Evolutionary conservation across 108 stramenopile species (phyloP).

Genomic region (Aurantiochytrium sp.): DNA sequence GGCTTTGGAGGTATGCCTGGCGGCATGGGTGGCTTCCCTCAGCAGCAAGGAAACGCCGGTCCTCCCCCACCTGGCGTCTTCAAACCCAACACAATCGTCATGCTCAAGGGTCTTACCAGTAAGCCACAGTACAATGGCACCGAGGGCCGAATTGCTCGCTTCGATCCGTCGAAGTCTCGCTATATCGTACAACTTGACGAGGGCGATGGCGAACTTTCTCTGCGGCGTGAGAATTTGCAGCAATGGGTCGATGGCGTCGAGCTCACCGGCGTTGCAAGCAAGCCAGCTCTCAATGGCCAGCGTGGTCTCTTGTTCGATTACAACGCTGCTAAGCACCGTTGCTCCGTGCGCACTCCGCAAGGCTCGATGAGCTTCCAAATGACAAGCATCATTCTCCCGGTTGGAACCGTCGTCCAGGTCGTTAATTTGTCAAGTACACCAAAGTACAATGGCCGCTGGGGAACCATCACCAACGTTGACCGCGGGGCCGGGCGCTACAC

Average conservation of each 20-base stretch:
- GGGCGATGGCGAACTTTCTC: not conserved
- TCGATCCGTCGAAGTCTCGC: not conserved
- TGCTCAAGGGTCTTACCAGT: not conserved
- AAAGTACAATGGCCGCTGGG: conserved; percentile 12
- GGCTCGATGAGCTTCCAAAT: not conserved
- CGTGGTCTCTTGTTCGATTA: not conserved
- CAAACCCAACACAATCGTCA: not conserved
- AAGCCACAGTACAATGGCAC: not conserved
- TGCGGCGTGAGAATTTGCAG: not conserved
- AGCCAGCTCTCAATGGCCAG: not conserved
- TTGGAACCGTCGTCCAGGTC: not conserved
- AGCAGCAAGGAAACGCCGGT: not conserved
- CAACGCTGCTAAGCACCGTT: not conserved
- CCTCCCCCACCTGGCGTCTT: not conserved
- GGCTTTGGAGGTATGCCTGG: not conserved
- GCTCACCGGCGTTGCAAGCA: not conserved
- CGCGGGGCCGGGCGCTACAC: not conserved
- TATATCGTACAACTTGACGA: not conserved
- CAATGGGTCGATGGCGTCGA: not conserved
- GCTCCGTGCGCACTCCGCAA: not conserved
- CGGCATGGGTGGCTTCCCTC: not conserved
- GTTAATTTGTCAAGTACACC: not conserved
- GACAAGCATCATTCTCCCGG: not conserved
- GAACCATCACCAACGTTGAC: not conserved
- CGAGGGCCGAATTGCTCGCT: not conserved